Percentiles rank a stretch among this genome's conserved stretches.
Conservation (phyloP, 2,329 filamentous ascomycete species). For the Fusarium annulatum region DNA sequence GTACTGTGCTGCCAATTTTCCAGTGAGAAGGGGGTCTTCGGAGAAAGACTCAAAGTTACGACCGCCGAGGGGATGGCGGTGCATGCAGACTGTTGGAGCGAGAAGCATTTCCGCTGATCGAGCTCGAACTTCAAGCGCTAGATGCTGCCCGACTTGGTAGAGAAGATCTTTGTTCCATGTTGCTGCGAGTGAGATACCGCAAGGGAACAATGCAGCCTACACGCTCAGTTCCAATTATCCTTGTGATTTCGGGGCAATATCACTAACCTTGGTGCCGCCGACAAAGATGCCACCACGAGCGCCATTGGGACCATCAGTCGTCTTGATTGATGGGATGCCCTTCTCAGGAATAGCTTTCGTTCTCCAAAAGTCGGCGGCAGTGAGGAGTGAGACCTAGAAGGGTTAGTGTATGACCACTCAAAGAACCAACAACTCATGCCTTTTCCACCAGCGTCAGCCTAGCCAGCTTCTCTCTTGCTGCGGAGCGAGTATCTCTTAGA, state of each 20-base stretch:
- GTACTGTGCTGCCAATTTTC: conserved; percentile 77
- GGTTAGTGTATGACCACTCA: neutral
- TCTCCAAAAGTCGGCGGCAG: conserved; percentile 76
- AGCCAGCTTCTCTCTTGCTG: conserved; percentile 62
- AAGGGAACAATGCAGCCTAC: conserved; percentile 81
- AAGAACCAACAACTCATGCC: conserved; percentile 47
- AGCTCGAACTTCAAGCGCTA: conserved; percentile 77
- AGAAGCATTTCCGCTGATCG: conserved; percentile 80
- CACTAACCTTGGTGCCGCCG: conserved; percentile 68
- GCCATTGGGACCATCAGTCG: conserved; percentile 77
- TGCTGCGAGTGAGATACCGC: conserved; percentile 80
- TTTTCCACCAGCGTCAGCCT: conserved; percentile 68
- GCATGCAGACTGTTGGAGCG: conserved; percentile 83
- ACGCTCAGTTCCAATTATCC: neutral
- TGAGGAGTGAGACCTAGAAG: conserved; percentile 66
- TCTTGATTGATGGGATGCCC: conserved; percentile 72
- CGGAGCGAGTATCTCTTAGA: conserved; percentile 53
- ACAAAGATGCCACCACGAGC: conserved; percentile 76
- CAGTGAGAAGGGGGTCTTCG: conserved; percentile 82
- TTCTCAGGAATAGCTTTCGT: conserved; percentile 72
- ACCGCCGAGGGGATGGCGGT: conserved; percentile 84
- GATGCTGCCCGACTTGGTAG: conserved; percentile 74
- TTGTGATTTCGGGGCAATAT: accelerated
- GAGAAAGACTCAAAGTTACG: conserved; percentile 90
- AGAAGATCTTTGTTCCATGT: conserved; percentile 82